A percentile compares a stretch with the other conserved stretches of the same genome.
Conservation (phyloP, 345 rosid genomes). For the Carallia pectinifolia region DNA sequence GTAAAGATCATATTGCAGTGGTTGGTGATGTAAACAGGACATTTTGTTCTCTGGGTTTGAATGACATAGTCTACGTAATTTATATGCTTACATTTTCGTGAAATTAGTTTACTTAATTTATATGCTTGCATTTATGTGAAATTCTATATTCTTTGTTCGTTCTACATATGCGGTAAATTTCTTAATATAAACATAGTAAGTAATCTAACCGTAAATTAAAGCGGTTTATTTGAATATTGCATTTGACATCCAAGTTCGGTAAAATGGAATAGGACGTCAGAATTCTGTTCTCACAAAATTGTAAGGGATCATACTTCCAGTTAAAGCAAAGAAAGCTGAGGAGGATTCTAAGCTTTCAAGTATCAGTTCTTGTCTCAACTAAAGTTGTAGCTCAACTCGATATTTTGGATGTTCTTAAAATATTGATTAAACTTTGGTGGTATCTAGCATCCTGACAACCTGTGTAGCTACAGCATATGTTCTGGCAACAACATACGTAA, state of each 20-base stretch:
- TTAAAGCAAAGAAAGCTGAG: no score
- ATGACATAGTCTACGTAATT: slow-evolving; percentile 16
- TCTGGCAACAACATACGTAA: neutral
- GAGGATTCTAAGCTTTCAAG: no score
- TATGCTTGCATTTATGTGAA: slow-evolving; percentile 4
- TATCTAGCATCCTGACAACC: neutral
- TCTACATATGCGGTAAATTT: no score
- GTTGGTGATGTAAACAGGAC: slow-evolving; percentile 34
- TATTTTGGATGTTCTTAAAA: neutral
- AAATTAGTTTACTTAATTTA: slow-evolving; percentile 8
- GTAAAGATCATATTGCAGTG: slow-evolving; percentile 18
- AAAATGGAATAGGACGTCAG: no score
- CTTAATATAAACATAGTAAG: no score
- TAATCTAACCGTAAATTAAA: no score
- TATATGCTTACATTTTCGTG: neutral
- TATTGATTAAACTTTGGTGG: neutral
- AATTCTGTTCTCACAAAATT: no score
- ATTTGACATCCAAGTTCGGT: no score
- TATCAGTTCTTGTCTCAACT: no score
- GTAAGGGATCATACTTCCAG: no score
- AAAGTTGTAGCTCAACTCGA: no score
- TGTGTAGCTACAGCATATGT: neutral
- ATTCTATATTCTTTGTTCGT: neutral
- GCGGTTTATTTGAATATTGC: no score
- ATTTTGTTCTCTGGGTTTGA: slow-evolving; percentile 12